These are phyloP conservation scores for Hondaea fermentalgiana DNA, from an alignment of 108 stramenopile species.

Conservation along the genomic window DNA sequence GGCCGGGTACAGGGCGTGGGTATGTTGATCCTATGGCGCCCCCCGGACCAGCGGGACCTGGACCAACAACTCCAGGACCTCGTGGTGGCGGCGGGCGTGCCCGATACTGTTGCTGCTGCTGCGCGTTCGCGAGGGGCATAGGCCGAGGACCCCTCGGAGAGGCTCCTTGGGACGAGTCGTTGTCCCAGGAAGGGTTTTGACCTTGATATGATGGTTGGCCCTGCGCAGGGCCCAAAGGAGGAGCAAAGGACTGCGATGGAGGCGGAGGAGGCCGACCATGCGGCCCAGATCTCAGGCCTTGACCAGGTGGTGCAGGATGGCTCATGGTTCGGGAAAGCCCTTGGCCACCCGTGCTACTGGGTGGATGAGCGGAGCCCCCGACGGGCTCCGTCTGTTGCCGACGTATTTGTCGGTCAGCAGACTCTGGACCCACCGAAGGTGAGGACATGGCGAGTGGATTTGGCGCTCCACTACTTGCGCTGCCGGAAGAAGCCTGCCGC, in stretches of 20 bases:
- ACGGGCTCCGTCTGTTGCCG: too few species aligned
- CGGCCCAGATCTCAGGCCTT: too few species aligned
- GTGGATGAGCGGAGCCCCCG: too few species aligned
- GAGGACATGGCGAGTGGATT: too few species aligned
- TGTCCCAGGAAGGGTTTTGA: neutral
- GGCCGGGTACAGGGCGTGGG: neutral
- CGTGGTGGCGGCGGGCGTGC: neutral
- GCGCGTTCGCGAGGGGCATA: neutral
- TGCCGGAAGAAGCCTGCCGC: neutral
- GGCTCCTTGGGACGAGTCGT: neutral
- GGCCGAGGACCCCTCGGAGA: neutral
- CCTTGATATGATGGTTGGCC: neutral
- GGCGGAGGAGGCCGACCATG: too few species aligned
- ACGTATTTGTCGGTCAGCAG: too few species aligned
- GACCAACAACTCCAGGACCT: neutral
- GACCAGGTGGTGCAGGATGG: too few species aligned
- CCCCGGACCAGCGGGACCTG: neutral
- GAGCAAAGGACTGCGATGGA: too few species aligned
- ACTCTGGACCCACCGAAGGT: too few species aligned
- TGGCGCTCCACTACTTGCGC: neutral
- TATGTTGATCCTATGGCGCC: neutral
- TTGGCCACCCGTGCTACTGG: too few species aligned
- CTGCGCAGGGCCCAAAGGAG: too few species aligned
- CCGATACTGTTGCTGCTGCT: neutral
- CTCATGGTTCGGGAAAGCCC: too few species aligned